Conservation (phyloP, 2,329 filamentous ascomycete species). For the Exophiala alcalophila region DNA sequence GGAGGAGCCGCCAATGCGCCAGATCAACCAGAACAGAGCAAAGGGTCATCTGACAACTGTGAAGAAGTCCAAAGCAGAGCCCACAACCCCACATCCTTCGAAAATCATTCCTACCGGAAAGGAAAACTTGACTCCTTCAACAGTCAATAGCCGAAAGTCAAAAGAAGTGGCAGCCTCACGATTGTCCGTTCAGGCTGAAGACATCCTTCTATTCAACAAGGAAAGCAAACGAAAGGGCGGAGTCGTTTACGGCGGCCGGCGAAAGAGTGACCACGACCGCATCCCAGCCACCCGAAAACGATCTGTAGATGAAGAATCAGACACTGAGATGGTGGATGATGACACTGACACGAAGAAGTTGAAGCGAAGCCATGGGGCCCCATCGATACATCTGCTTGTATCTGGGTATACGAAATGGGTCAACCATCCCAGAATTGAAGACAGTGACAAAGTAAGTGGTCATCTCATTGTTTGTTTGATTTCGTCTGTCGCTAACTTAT, state of each 20-base stretch:
- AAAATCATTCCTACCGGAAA: conserved; percentile 61
- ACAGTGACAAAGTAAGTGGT: conserved; percentile 69
- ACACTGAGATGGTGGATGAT: conserved; percentile 37
- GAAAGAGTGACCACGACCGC: conserved; percentile 44
- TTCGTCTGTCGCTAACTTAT: conserved; percentile 16
- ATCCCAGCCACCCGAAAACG: conserved; percentile 41
- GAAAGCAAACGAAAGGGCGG: conserved; percentile 80
- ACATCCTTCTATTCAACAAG: conserved; percentile 88
- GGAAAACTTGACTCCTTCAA: conserved; percentile 78
- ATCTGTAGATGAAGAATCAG: conserved; percentile 40
- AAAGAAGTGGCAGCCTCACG: conserved; percentile 79
- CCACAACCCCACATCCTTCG: conserved; percentile 54
- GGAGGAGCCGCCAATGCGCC: conserved; percentile 34
- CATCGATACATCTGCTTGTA: conserved; percentile 73
- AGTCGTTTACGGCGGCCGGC: conserved; percentile 58
- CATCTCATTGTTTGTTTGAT: conserved; percentile 12
- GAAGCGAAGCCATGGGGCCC: conserved; percentile 50
- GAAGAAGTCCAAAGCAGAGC: conserved; percentile 46
- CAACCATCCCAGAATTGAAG: conserved; percentile 68
- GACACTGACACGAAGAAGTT: conserved; percentile 56
- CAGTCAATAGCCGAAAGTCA: conserved; percentile 76
- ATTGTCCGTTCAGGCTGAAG: conserved; percentile 72
- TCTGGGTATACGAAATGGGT: conserved; percentile 85
- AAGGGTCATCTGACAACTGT: conserved; percentile 29
- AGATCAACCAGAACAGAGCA: conserved; percentile 37